Evolutionary conservation across 2,329 filamentous ascomycete species (phyloP).

Genomic region (Xylaria sp.): DNA sequence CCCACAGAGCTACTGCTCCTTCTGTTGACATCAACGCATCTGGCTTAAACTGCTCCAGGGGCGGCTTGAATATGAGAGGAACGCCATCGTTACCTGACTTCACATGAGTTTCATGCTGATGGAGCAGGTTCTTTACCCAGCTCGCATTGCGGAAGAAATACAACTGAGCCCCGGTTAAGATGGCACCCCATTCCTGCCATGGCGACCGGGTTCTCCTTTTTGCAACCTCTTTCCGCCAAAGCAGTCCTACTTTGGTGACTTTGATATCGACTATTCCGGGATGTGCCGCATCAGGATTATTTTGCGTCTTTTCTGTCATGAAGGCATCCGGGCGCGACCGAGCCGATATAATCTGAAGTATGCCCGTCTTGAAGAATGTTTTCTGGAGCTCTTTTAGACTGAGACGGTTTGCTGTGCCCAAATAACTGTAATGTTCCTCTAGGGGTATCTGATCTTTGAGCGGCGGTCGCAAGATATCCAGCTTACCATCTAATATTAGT

Average conservation of each 20-base stretch:
- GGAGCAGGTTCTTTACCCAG: slow-evolving; percentile 91
- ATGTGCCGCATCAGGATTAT: slow-evolving; percentile 85
- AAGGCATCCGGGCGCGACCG: slow-evolving; percentile 95
- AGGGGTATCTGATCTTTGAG: slow-evolving; percentile 92
- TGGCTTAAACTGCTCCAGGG: slow-evolving; percentile 90
- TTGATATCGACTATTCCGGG: slow-evolving; percentile 97
- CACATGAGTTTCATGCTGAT: slow-evolving; percentile 84
- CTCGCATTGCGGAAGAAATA: slow-evolving; percentile 95
- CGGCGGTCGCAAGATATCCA: slow-evolving; percentile 83
- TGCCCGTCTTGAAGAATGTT: slow-evolving; percentile 89
- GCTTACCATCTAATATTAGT: slow-evolving; percentile 87
- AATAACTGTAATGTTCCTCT: slow-evolving; percentile 90
- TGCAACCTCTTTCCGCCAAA: slow-evolving; percentile 95
- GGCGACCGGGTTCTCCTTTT: slow-evolving; percentile 94
- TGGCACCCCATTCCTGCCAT: slow-evolving; percentile 99
- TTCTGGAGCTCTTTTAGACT: slow-evolving; percentile 85
- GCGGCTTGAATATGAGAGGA: slow-evolving; percentile 89
- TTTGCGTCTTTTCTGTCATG: slow-evolving; percentile 85
- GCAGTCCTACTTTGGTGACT: slow-evolving; percentile 90
- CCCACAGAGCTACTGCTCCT: slow-evolving; percentile 87
- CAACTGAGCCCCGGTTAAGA: slow-evolving; percentile 94
- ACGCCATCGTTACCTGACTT: slow-evolving; percentile 79
- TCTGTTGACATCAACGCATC: slow-evolving; percentile 94
- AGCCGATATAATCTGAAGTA: slow-evolving; percentile 94
- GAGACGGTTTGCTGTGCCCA: slow-evolving; percentile 78